Percentiles rank a stretch among this genome's conserved stretches.
Evolutionary conservation across 192 early-diverging fungal species (phyloP).

Genomic region (Linnemannia zychae): DNA sequence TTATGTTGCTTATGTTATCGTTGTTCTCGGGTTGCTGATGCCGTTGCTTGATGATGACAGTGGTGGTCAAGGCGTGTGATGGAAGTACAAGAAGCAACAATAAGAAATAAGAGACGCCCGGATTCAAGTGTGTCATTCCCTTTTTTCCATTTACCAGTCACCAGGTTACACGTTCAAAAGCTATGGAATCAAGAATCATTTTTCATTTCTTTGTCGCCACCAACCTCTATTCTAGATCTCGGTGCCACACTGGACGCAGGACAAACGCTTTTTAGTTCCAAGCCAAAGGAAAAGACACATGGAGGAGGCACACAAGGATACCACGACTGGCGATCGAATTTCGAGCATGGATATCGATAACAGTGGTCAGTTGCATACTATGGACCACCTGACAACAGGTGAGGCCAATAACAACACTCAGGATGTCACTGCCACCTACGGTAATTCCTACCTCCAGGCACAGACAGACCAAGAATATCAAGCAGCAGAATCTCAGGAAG

Average conservation of each 20-base stretch:
- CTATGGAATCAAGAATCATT: background rate
- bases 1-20: background rate
- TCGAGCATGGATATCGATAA: background rate
- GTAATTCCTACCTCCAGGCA: background rate
- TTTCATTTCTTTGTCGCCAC: background rate
- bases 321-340: background rate
- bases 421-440: background rate
- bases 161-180: background rate
- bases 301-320: background rate
- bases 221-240: background rate
- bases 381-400: background rate
- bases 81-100: background rate
- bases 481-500: background rate
- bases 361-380: background rate
- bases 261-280: background rate
- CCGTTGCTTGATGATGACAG: background rate
- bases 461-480: background rate
- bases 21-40: background rate
- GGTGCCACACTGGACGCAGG: background rate
- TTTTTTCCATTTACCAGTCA: background rate
- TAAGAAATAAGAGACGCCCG: background rate
- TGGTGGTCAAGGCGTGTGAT: background rate
- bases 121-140: background rate
- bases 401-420: background rate
- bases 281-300: background rate